A percentile compares a stretch with the other conserved stretches of the same genome.
Evolutionary conservation across 352 stramenopile genomes (phyloP).

Genomic region (Phytophthora rubi): DNA sequence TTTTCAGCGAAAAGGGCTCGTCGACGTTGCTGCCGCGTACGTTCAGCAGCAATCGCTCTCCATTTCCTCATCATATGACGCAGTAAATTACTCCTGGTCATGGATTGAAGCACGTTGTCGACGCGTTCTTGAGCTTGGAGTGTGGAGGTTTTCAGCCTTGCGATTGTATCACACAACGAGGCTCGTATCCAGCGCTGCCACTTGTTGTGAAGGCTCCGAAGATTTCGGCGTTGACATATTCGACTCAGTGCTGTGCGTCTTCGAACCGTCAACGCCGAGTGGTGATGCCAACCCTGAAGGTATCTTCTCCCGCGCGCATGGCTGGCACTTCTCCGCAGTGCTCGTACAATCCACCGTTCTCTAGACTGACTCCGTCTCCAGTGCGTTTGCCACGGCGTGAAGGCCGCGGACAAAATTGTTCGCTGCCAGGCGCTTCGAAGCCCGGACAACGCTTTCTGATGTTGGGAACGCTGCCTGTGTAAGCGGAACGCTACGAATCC

Average conservation of each 20-base stretch:
- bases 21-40: conserved; percentile 6
- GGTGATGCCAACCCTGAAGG: conserved; percentile 15
- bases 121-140: conserved; percentile 18
- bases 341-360: conserved; percentile 7
- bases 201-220: conserved; percentile 5
- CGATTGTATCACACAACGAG: conserved; percentile 1
- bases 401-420: conserved; percentile 21
- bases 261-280: conserved; percentile 12
- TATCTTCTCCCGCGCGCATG: conserved; percentile 1
- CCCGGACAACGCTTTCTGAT: conserved; percentile 8
- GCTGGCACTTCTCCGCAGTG: conserved; percentile 1
- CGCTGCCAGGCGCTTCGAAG: conserved; percentile 11
- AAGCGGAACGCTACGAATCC: conserved; percentile 25
- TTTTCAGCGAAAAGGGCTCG: conserved; percentile 25
- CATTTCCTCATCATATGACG: conserved; percentile 17
- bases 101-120: conserved; percentile 6
- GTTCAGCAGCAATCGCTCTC: conserved; percentile 6
- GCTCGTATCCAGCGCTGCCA: conserved; percentile 26
- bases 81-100: conserved; percentile 6
- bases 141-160: conserved; percentile 14
- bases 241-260: conserved; percentile 10
- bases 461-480: conserved; percentile 17
- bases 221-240: conserved; percentile 6
- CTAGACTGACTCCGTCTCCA: conserved; percentile 3
- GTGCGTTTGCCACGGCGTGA: conserved; percentile 27